A percentile compares a stretch with the other conserved stretches of the same genome.
Conservation (phyloP, 1,284 basidiomycete genomes). For the Austropuccinia psidii region DNA sequence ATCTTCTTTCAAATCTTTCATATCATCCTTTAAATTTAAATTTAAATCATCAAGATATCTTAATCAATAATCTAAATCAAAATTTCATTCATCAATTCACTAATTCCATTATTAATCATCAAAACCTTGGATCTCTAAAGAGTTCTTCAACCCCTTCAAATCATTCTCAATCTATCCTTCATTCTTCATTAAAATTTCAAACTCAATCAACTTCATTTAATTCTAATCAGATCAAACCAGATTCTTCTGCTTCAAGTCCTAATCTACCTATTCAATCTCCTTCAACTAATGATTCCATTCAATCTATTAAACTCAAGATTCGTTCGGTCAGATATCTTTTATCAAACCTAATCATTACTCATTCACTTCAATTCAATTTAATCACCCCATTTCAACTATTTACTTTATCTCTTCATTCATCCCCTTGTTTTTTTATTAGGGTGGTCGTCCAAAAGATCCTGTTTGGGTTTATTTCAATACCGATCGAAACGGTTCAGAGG, state of each 20-base stretch:
- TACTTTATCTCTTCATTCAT: background rate
- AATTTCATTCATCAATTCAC: conserved; percentile 2
- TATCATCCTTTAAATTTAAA: background rate
- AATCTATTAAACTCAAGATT: conserved; percentile 18
- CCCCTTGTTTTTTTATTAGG: background rate
- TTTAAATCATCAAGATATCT: background rate
- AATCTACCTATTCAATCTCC: background rate
- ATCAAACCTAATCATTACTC: background rate
- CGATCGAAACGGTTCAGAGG: conserved; percentile 31
- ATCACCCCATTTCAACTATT: background rate
- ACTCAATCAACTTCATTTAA: conserved; percentile 14
- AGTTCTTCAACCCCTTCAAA: conserved; percentile 25
- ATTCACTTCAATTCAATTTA: background rate
- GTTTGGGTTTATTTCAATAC: conserved; percentile 38
- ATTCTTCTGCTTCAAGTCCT: background rate
- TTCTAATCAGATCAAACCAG: background rate
- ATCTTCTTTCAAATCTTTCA: no score
- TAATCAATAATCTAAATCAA: background rate
- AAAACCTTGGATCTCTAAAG: background rate
- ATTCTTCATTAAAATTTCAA: background rate
- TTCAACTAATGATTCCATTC: background rate
- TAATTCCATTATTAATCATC: conserved; percentile 10
- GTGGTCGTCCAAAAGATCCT: conserved; percentile 34
- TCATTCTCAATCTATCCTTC: background rate
- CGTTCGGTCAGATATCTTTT: conserved; percentile 24